phyloP scores from a whole-genome alignment of 208 protist genomes.

The Trypanosoma vivax region DNA sequence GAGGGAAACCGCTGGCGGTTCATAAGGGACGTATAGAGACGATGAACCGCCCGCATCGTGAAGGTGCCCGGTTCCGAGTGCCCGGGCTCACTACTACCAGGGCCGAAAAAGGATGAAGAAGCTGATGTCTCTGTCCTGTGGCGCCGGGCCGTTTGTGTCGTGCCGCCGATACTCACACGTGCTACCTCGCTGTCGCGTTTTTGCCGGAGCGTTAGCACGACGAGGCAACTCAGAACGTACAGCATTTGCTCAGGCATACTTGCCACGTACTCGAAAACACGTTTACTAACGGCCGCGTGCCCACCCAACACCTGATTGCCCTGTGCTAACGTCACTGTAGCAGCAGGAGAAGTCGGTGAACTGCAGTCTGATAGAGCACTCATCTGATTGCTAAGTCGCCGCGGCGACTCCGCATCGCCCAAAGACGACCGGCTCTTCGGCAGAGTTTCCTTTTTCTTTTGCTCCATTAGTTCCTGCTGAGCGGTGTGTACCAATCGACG shows the following conservation, averaged over 20 bases:
- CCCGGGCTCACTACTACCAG: not conserved
- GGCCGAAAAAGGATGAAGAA: not conserved
- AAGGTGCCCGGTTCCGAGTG: slow-evolving; percentile 25
- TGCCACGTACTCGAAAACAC: slow-evolving; percentile 48
- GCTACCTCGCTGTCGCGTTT: slow-evolving; percentile 30
- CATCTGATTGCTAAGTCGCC: not conserved
- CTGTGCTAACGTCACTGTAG: slow-evolving; percentile 32
- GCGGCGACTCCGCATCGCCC: not conserved
- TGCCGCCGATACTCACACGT: slow-evolving; percentile 16
- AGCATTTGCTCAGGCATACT: slow-evolving; percentile 68
- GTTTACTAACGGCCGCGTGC: slow-evolving; percentile 31
- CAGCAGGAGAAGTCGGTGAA: not conserved
- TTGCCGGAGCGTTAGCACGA: slow-evolving; percentile 48
- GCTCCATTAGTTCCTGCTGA: slow-evolving; percentile 8
- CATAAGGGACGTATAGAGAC: slow-evolving; percentile 70
- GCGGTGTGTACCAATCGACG: slow-evolving; percentile 49
- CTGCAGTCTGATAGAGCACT: not conserved
- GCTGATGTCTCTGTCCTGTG: not conserved
- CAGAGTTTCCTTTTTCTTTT: not conserved
- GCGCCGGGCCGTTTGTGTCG: not conserved
- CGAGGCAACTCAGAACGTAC: slow-evolving; percentile 70
- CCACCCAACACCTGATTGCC: slow-evolving; percentile 35
- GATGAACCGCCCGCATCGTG: slow-evolving; percentile 50
- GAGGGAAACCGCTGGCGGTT: slow-evolving; percentile 48
- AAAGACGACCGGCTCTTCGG: not conserved